Base-by-base conservation (phyloP, 345 rosid genomes). In the Anastatica hierochuntica region DNA sequence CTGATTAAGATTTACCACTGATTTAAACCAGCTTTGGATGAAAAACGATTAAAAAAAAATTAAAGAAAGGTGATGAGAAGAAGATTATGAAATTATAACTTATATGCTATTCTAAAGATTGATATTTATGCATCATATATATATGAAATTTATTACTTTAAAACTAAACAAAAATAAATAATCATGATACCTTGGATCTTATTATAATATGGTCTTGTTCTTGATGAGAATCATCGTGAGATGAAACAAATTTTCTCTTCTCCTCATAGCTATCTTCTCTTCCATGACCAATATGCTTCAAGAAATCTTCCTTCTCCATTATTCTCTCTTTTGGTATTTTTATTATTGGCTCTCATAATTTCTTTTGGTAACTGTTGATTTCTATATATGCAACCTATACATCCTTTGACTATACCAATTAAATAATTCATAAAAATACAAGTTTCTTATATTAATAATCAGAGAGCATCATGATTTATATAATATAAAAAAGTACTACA, bases 351-450 rank as follows among this genome's bases (percentile, higher is more conserved):
- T 57, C 72, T 73, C 17, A 62, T 49, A 64, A 73, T 20, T 58
- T 42, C 62, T 36, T 51, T 51, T 44, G 27, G 53, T 49, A 51
- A 58, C 48, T 20, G 59, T 44, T 66, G 58, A 30, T 58, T 43
- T 38, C 43, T 43, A 43, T 58, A 66, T 57, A 43, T 37, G 60
- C 49, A 51, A 52, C 43, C 42, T 35, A 50, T 58, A 43, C 59
- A 50, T 43, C 64, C 70, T 66, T 79, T 78, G 85, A 82, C 85
- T 75, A 8, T 24, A 31, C 7, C 20, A 46, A 46, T 44, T 49
- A 51, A 41, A 47, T 12, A 33, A 30, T 34, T 40, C n/a, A n/a
- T 60, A 67, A 59, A 57, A 64, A 35, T 57, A 46, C 70, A 65
- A 65, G 53, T 65, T 55, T 65, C 64, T 29, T 43, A 41, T 49